A percentile compares a stretch with the other conserved stretches of the same genome.
Evolutionary conservation across 2,329 filamentous ascomycete genomes (phyloP).

Genomic region (Ampelomyces quisqualis): DNA sequence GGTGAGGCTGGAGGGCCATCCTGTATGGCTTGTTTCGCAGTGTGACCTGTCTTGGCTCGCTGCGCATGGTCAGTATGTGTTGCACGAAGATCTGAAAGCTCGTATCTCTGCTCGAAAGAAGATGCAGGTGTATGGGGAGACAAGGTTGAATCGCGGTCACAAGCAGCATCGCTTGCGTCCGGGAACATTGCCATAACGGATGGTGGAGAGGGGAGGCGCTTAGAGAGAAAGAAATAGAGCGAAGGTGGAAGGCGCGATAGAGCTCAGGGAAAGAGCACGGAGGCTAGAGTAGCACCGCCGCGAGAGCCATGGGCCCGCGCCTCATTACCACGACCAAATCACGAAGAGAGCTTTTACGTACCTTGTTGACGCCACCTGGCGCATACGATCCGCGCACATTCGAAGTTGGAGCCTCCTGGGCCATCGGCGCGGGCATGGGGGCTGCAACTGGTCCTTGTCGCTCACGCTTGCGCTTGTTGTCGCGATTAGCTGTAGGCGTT

Average conservation of each 20-base stretch:
- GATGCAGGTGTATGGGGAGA: neutral
- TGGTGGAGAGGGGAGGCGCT: neutral
- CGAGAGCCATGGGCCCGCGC: too few relatives aligned
- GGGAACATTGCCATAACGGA: neutral
- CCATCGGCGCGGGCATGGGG: conserved; percentile 35
- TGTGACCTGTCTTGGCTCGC: conserved; percentile 69
- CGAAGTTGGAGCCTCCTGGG: conserved; percentile 37
- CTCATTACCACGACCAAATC: too few relatives aligned
- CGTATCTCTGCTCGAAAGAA: neutral
- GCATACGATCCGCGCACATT: conserved; percentile 35
- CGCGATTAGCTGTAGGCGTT: conserved; percentile 77
- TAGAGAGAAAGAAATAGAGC: neutral
- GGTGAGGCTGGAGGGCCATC: conserved; percentile 70
- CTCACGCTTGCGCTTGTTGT: conserved; percentile 80
- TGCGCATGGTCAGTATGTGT: conserved; percentile 43
- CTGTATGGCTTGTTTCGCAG: conserved; percentile 61
- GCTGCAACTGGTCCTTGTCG: conserved; percentile 54
- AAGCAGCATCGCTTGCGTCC: neutral
- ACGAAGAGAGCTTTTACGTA: conserved; percentile 17
- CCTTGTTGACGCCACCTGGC: conserved; percentile 34
- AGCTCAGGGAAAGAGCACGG: conserved; percentile 5
- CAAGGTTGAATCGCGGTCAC: too few relatives aligned
- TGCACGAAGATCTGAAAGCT: conserved; percentile 10
- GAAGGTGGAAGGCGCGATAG: neutral
- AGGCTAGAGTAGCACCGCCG: too few relatives aligned